Evolutionary conservation across 768 basidiomycete genomes (phyloP).

Genomic region (Mycena galopus): DNA sequence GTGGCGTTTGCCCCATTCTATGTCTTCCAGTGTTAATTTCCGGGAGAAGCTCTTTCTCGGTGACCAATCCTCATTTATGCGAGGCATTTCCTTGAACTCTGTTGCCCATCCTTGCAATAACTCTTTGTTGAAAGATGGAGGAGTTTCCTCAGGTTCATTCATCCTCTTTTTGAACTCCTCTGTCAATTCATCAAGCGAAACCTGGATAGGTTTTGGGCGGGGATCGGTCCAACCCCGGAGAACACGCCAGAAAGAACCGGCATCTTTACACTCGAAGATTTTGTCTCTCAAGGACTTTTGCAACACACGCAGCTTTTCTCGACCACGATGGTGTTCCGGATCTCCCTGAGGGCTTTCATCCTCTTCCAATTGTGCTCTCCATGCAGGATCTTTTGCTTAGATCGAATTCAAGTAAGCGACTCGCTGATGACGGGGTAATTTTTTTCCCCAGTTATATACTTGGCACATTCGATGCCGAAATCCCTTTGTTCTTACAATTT

Average conservation of each 20-base stretch:
- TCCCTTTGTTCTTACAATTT: background rate
- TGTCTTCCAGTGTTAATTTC: background rate
- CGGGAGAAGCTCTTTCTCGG: conserved; percentile 12
- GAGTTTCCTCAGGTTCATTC: conserved; percentile 1
- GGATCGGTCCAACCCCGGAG: conserved; percentile 20
- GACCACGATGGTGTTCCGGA: conserved; percentile 5
- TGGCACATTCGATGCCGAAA: too few relatives aligned
- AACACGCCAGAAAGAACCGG: conserved; percentile 5
- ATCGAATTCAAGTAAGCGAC: background rate
- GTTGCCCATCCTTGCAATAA: background rate
- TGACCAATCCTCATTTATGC: background rate
- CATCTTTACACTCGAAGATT: conserved; percentile 21
- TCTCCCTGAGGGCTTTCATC: background rate
- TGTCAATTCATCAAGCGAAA: conserved; percentile 1
- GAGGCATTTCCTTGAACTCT: background rate
- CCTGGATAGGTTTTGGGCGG: background rate
- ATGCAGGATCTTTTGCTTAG: background rate
- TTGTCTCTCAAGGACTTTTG: conserved; percentile 8
- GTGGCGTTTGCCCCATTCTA: background rate
- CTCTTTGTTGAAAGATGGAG: conserved; percentile 4
- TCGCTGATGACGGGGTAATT: too few relatives aligned
- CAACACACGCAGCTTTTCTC: background rate
- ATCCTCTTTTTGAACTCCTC: conserved; percentile 9
- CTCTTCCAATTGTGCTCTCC: background rate
- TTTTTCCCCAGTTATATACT: too few relatives aligned